Base-by-base conservation (phyloP, 108 stramenopile genomes). In the Hondaea fermentalgiana region DNA sequence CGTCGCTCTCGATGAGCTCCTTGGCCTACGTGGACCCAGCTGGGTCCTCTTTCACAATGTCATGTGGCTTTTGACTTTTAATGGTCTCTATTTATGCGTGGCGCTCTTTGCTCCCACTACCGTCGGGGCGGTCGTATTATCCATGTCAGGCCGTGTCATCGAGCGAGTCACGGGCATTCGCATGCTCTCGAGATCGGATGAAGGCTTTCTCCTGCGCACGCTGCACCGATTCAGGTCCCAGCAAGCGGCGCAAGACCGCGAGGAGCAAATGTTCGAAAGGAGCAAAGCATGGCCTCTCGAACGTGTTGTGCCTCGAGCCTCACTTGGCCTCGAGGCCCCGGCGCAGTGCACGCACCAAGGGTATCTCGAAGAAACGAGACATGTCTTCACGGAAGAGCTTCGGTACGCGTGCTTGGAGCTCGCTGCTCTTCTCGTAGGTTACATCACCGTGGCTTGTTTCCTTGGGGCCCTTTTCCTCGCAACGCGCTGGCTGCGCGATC, bases 1-100 rank as follows among this genome's bases (percentile, higher is more conserved):
- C 28, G 76, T 83, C 49, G 76, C 76, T 53, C 51, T 83, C 45
- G 76, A 83, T 45, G 76, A 83, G n/a, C 76, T 83, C 25, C 51
- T 83, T 16, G 76, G 76, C 17, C 23, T 83, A 23, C 76, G 76
- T 23, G 76, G 76, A 14, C 76, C 76, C 12, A 53, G 76, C 76
- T 83, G 76, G 76, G 76, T 83, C 0, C 76, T 83, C 25, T 83
- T 83, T 23, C 76, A 83, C 76, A 83, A 83, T 83, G 76, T 83
- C 45, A 47, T 83, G 76, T 83, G 76, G 76, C 76, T 83, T 23
- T 53, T 83, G 49, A 83, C 76, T 4, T 83, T 83, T 35, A 83
- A 83, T 23, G 76, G 76, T 12, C 51, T 83, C 1, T 83, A 83
- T 35, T 23, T 83, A 47, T 83, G 76, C 23, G 76, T 83, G 76